Base-by-base conservation (phyloP, 176 grass and related monocot genomes). In the Oryza punctata region DNA sequence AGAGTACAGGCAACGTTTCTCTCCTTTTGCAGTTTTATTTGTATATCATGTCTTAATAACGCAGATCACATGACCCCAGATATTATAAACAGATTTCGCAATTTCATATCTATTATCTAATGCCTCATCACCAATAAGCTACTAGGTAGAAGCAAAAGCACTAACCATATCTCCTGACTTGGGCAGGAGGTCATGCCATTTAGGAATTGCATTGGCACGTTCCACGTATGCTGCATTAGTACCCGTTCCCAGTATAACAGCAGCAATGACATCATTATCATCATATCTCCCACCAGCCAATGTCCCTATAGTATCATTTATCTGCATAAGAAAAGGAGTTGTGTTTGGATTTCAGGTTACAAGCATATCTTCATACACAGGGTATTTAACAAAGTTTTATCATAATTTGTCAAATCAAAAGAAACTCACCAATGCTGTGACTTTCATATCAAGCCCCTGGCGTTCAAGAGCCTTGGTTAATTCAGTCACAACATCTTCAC, bases 201-300 rank as follows among this genome's bases (percentile, higher is more conserved):
- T 94, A 73, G 91, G 87, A 78, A 97, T 94, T 18, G 78, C 81
- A 49, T 87, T 85, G 19, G 91, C 89, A 86, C 83, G 87, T 78
- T 94, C 94, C 7, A 97, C 91, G 75, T 97, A 97, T 81, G 91
- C 91, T 70, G 94, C 94, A 64, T 97, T 97, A 37, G 91, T 94
- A 77, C 94, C 94, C 10, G 91, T 91, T 18, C 94, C 94, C 81
- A 97, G 81, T 73, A 94, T 97, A 33, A 97, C 54, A 0, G 89
- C 91, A 32, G 84, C 89, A 88, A 91, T 80, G 11, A 94, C 91
- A 88, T 94, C 91, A 2, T 85, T 77, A 76, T 94, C 89, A 26
- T 81, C 21, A 69, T 97, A 97, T 83, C 94, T 91, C 47, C 87
- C 91, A 19, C 91, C 91, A 74, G 91, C 91, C 80, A 93, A 81